These are phyloP conservation scores for Liriodendron chinense DNA, from an alignment of 164 flowering plant species.

Conservation along the genomic window DNA sequence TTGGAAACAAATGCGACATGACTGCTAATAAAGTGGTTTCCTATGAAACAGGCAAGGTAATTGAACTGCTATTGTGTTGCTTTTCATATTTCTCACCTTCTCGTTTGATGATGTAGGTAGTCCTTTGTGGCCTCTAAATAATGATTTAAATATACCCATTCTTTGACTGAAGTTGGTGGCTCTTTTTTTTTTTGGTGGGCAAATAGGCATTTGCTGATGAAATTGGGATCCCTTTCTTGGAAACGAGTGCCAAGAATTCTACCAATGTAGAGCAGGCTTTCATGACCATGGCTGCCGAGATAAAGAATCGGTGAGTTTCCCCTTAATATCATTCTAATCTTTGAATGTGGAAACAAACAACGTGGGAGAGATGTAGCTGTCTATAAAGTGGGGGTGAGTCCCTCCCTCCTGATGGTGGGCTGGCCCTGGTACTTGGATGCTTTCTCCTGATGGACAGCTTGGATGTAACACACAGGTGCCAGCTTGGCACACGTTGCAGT, in stretches of 20 bases:
- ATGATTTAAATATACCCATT: too few species aligned
- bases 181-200: neutral
- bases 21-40: conserved; percentile 33
- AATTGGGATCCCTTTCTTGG: conserved; percentile 38
- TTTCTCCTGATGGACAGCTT: neutral
- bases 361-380: too few species aligned
- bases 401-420: neutral
- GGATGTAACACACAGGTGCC: neutral
- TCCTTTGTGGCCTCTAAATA: too few species aligned
- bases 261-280: conserved; percentile 38
- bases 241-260: conserved; percentile 37
- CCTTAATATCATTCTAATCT: neutral
- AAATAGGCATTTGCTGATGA: conserved; percentile 38
- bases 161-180: neutral
- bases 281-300: conserved; percentile 40
- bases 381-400: neutral
- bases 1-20: conserved; percentile 37
- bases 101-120: neutral
- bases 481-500: neutral
- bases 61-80: neutral
- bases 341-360: too few species aligned
- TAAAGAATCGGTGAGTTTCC: conserved; percentile 28
- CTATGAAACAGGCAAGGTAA: conserved; percentile 36
- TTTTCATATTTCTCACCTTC: neutral
- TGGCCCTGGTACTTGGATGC: neutral